Evolutionary conservation across 2,329 filamentous ascomycete genomes (phyloP).

Genomic region (Colletotrichum plurivorum): DNA sequence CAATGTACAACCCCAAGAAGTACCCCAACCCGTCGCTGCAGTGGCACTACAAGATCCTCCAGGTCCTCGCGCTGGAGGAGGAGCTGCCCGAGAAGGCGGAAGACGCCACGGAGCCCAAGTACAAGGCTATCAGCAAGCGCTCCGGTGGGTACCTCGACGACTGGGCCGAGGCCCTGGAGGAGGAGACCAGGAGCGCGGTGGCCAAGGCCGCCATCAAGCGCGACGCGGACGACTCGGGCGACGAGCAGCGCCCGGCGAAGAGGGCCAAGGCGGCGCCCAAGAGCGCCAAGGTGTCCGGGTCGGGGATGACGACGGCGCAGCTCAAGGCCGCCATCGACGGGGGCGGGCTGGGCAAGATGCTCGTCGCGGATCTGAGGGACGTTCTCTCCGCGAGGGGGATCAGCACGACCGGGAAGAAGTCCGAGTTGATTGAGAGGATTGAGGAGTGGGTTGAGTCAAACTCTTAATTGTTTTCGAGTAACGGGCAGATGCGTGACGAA

Average conservation of each 20-base stretch:
- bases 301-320: slow-evolving; percentile 59
- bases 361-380: slow-evolving; percentile 67
- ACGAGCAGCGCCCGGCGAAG: slow-evolving; percentile 61
- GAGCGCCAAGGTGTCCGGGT: slow-evolving; percentile 49
- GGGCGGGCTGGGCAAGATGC: slow-evolving; percentile 66
- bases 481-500: neutral
- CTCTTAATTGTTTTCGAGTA: slow-evolving; percentile 38
- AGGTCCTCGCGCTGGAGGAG: slow-evolving; percentile 92
- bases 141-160: slow-evolving; percentile 83
- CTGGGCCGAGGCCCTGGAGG: slow-evolving; percentile 79
- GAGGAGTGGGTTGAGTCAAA: slow-evolving; percentile 71
- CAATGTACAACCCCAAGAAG: slow-evolving; percentile 84
- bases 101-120: slow-evolving; percentile 88
- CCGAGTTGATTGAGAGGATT: slow-evolving; percentile 67
- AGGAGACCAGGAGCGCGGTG: slow-evolving; percentile 59
- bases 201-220: slow-evolving; percentile 64
- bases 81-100: slow-evolving; percentile 81
- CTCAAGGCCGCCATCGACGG: slow-evolving; percentile 61
- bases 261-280: slow-evolving; percentile 52
- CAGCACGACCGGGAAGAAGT: slow-evolving; percentile 66
- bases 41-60: slow-evolving; percentile 97
- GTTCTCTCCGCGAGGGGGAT: slow-evolving; percentile 63
- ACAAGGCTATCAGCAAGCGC: slow-evolving; percentile 90
- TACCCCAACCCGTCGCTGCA: slow-evolving; percentile 95
- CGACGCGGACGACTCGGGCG: slow-evolving; percentile 62